Evolutionary conservation across 129 eudicot genomes (phyloP), one percentile per base, ranked within the genome.

Genomic region (Chrysanthemum makinoi): DNA sequence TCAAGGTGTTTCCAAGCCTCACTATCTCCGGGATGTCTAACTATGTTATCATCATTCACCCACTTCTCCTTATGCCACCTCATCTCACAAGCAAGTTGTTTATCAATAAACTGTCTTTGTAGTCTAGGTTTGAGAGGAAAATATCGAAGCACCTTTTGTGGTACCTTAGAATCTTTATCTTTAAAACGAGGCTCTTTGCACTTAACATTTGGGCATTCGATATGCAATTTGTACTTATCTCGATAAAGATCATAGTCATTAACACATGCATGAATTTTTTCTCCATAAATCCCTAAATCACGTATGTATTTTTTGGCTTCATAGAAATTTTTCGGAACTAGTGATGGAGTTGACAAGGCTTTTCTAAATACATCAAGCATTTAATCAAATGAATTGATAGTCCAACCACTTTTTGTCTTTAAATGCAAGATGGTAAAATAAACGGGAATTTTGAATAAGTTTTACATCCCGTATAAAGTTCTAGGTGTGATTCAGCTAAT

Each of bases 221-320:
- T 53, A 6, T 53, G 1, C 1, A 16, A 52, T 13, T 2, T 16
- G 17, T 52, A 53, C 19, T 53, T 17, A 2, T 16, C 6, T 53
- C 59, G 59, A 5, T 53, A 53, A 53, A 53, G 59, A 0, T n/a
- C 59, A 7, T 33, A 57, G 19, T 17, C 62, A 57, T 19, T 57
- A 2, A 57, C 14, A 57, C 62, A 57, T 9, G 33, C 62, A 18
- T 57, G 62, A 4, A 19, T 57, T 4, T 57, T 17, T 57, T 57
- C 62, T 57, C 33, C 62, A 6, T 19, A 10, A 28, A 62, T 30
- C 1, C 18, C 66, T 5, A 26, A 30, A 14, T 57, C 62, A 12
- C 66, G 18, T 28, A 62, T 3, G 47, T 62, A 62, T 62, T 62
- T 62, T 14, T 62, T 62, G 5, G 66, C 66, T 62, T 62, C 19